Conservation (phyloP, 2,329 filamentous ascomycete species). For the Zasmidium cellare region DNA sequence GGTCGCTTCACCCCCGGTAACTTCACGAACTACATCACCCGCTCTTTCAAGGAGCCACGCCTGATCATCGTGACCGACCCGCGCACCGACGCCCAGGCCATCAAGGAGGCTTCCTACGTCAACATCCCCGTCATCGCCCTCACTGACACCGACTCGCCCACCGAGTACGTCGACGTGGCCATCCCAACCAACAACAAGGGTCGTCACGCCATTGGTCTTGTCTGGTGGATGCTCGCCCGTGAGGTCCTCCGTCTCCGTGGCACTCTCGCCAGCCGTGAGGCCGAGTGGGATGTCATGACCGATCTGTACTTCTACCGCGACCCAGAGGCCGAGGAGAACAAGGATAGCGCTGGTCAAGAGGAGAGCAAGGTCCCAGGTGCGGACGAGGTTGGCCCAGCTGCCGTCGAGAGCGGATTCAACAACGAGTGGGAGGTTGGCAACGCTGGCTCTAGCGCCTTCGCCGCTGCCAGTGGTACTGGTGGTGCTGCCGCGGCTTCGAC, state of each 20-base stretch:
- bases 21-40: constrained; percentile 99
- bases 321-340: constrained; percentile 98
- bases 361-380: constrained; percentile 81
- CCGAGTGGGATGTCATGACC: constrained; percentile 98
- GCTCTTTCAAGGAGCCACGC: constrained; percentile 99
- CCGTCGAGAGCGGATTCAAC: constrained; percentile 77
- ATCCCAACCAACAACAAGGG: constrained; percentile 99
- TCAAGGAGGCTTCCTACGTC: constrained; percentile 99
- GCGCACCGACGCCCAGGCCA: constrained; percentile 98
- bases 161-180: constrained; percentile 98
- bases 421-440: constrained; percentile 81
- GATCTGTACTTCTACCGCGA: constrained; percentile 99
- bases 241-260: constrained; percentile 99
- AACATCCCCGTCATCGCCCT: constrained; percentile 99
- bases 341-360: constrained; percentile 78
- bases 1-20: constrained; percentile 99
- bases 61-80: constrained; percentile 99
- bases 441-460: constrained; percentile 62
- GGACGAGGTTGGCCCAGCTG: constrained; percentile 78
- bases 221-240: constrained; percentile 99
- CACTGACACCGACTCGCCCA: constrained; percentile 98
- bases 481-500: constrained; percentile 63
- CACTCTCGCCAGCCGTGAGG: constrained; percentile 92
- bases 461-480: constrained; percentile 57
- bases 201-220: constrained; percentile 94